Conservation (phyloP, 129 eudicot genomes). For the Gnaphalium uliginosum region DNA sequence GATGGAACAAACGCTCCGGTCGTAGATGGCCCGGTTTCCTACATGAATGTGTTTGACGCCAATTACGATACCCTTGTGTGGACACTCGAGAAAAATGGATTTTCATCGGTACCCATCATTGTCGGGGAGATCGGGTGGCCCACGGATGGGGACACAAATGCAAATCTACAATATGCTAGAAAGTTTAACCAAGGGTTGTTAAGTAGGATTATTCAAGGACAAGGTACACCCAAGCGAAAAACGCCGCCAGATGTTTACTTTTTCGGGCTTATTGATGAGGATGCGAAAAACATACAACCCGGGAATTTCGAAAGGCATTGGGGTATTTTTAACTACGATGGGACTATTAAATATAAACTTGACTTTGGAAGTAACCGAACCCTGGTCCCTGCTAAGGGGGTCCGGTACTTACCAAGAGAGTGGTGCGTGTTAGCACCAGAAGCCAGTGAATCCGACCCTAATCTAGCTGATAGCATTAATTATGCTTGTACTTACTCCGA, state of each 20-base stretch:
- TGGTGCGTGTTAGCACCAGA: conserved; percentile 84
- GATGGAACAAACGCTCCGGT: conserved; percentile 63
- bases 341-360: conserved; percentile 61
- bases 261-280: conserved; percentile 79
- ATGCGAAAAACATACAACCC: conserved; percentile 72
- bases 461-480: conserved; percentile 44
- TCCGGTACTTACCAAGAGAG: conserved; percentile 56
- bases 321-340: conserved; percentile 85
- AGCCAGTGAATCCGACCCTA: conserved; percentile 60
- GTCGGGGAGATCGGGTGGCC: conserved; percentile 99
- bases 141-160: conserved; percentile 69
- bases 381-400: conserved; percentile 82
- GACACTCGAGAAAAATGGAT: conserved; percentile 90
- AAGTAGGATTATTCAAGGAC: conserved; percentile 54
- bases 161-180: conserved; percentile 61
- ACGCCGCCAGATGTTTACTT: conserved; percentile 71
- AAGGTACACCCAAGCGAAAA: conserved; percentile 81
- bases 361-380: conserved; percentile 38
- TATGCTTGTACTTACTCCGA: conserved; percentile 82
- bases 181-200: conserved; percentile 87
- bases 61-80: conserved; percentile 83
- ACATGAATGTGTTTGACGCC: conserved; percentile 91
- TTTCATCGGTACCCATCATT: conserved; percentile 54
- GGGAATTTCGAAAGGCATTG: conserved; percentile 97
- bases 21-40: conserved; percentile 68